A percentile compares a stretch with the other conserved stretches of the same genome.
Evolutionary conservation across 2,329 filamentous ascomycete species (phyloP).

Genomic region (Pyrenochaeta sp.): DNA sequence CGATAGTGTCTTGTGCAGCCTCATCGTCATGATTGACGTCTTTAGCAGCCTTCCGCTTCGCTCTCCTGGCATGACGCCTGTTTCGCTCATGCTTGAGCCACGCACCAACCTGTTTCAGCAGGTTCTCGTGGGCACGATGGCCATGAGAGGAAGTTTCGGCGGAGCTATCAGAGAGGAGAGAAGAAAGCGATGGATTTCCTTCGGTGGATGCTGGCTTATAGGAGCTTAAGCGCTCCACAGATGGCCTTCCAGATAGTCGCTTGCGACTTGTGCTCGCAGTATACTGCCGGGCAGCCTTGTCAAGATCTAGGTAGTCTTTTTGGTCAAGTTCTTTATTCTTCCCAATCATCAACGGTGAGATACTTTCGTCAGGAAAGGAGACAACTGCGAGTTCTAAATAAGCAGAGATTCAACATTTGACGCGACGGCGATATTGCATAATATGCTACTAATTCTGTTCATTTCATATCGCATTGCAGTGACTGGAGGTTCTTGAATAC

Average conservation of each 20-base stretch:
- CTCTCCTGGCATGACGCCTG: conserved; percentile 67
- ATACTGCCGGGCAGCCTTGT: conserved; percentile 47
- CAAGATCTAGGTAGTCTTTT: conserved; percentile 52
- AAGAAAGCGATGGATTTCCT: conserved; percentile 42
- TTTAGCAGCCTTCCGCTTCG: conserved; percentile 60
- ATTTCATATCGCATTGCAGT: background rate
- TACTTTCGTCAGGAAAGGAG: conserved; percentile 57
- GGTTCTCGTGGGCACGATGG: conserved; percentile 44
- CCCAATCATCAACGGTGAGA: conserved; percentile 57
- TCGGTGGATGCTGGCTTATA: conserved; percentile 28
- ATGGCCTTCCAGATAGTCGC: conserved; percentile 55
- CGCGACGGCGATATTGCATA: background rate
- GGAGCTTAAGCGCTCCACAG: conserved; percentile 41
- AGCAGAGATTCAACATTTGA: conserved; percentile 24
- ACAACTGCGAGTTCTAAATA: conserved; percentile 50
- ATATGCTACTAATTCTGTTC: background rate
- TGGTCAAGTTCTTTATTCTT: conserved; percentile 56
- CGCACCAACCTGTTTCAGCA: conserved; percentile 78
- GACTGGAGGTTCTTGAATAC: background rate
- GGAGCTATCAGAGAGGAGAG: conserved; percentile 42
- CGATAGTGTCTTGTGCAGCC: conserved; percentile 2
- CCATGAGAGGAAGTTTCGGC: conserved; percentile 27
- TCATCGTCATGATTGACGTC: conserved; percentile 25
- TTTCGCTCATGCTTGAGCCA: conserved; percentile 85
- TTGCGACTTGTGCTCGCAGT: conserved; percentile 51